phyloP scores from a whole-genome alignment of 768 basidiomycete species.

The Naematelia aurantialba region DNA sequence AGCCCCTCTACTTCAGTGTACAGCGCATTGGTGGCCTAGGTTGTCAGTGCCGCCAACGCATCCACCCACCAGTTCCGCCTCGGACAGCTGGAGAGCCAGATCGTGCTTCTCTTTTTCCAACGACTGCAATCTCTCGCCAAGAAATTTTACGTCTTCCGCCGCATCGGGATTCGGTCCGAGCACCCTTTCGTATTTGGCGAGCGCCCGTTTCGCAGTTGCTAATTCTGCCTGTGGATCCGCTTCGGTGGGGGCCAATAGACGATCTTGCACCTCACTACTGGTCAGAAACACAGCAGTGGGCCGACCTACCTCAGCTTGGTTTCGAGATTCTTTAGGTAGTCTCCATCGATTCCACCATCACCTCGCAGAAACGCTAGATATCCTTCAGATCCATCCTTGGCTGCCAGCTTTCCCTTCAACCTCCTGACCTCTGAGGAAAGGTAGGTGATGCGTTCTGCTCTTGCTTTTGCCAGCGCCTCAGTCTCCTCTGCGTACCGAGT shows the following conservation, averaged over 20 bases:
- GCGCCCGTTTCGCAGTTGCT: conserved; percentile 9
- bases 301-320: conserved; percentile 54
- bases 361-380: conserved; percentile 67
- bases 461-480: conserved; percentile 61
- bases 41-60: neutral
- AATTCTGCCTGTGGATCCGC: conserved; percentile 16
- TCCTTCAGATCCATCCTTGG: conserved; percentile 65
- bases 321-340: conserved; percentile 58
- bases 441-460: conserved; percentile 67
- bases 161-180: conserved; percentile 59
- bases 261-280: neutral
- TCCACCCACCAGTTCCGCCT: conserved; percentile 62
- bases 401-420: conserved; percentile 72
- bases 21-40: conserved; percentile 67
- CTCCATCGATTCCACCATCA: conserved; percentile 52
- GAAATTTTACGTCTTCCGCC: conserved; percentile 56
- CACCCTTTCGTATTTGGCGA: conserved; percentile 58
- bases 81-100: conserved; percentile 62
- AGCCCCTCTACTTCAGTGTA: conserved; percentile 81
- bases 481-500: conserved; percentile 62
- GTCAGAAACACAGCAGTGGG: neutral
- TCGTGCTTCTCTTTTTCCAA: conserved; percentile 68
- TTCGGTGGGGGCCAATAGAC: conserved; percentile 1
- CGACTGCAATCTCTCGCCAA: conserved; percentile 59
- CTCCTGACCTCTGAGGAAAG: conserved; percentile 70